Percentiles rank a stretch among this genome's conserved stretches.
These are phyloP conservation scores for Skeletonema potamos DNA, from an alignment of 108 stramenopile species.

Conservation along the genomic window DNA sequence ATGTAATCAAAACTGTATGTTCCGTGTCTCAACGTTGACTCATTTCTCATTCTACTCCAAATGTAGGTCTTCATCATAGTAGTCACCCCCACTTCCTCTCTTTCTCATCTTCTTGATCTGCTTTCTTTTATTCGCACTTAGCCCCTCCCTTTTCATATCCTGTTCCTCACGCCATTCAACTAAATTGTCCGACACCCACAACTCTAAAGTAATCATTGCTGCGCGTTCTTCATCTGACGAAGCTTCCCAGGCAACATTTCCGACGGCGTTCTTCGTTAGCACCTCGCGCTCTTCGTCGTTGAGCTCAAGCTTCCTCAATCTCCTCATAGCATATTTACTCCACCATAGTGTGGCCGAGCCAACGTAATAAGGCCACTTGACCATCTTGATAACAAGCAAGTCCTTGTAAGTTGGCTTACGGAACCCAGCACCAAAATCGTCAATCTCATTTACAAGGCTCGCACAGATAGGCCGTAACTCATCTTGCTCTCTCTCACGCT, in stretches of 20 bases:
- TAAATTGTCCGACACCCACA: constrained; percentile 76
- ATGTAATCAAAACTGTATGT: neutral
- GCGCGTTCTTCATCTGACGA: constrained; percentile 67
- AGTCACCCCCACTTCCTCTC: neutral
- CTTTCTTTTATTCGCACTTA: constrained; percentile 64
- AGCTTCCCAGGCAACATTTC: constrained; percentile 73
- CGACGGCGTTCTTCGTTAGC: constrained; percentile 81
- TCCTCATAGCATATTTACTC: constrained; percentile 53
- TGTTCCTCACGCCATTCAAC: constrained; percentile 79
- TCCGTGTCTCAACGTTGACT: neutral
- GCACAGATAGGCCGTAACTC: constrained; percentile 67
- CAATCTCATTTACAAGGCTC: constrained; percentile 70
- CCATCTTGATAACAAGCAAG: constrained; percentile 66
- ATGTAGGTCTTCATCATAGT: constrained; percentile 15
- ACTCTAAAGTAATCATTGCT: constrained; percentile 64
- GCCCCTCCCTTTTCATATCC: constrained; percentile 57
- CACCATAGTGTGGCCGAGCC: constrained; percentile 57
- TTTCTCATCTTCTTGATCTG: constrained; percentile 45
- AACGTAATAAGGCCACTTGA: constrained; percentile 59
- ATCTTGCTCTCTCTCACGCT: constrained; percentile 62
- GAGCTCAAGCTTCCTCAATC: constrained; percentile 57
- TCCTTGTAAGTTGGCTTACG: constrained; percentile 85
- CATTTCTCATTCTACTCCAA: neutral
- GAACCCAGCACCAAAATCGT: constrained; percentile 89
- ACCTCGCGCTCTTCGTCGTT: constrained; percentile 73